Conservation (phyloP, 2,329 filamentous ascomycete species). For the Penicillium sp. region DNA sequence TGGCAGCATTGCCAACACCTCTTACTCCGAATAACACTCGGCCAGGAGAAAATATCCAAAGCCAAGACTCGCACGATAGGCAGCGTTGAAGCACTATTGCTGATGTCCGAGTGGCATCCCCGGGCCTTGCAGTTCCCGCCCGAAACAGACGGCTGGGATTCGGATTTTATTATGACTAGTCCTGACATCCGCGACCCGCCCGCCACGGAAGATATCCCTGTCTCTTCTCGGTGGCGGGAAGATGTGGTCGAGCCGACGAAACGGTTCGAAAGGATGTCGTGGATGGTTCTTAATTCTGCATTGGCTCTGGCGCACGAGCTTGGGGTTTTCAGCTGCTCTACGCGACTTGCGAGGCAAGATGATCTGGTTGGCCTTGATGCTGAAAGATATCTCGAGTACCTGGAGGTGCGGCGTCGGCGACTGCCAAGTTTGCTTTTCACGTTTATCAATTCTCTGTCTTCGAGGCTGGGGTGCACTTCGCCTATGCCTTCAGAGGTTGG, state of each 20-base stretch:
- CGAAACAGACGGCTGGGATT: conserved; percentile 57
- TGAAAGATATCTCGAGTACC: conserved; percentile 18
- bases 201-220: conserved; percentile 28
- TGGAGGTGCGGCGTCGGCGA: conserved; percentile 30
- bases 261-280: conserved; percentile 58
- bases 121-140: conserved; percentile 54
- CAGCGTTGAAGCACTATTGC: conserved; percentile 53
- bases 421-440: conserved; percentile 42
- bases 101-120: conserved; percentile 58
- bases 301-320: conserved; percentile 55
- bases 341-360: conserved; percentile 25
- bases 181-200: conserved; percentile 43
- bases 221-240: conserved; percentile 49
- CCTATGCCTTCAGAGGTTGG: conserved; percentile 47
- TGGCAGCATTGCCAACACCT: conserved; percentile 57
- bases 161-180: conserved; percentile 48
- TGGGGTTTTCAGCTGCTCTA: conserved; percentile 41
- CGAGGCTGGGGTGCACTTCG: conserved; percentile 48
- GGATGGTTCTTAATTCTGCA: conserved; percentile 58
- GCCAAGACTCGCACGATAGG: conserved; percentile 52
- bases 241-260: conserved; percentile 56
- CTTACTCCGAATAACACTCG: conserved; percentile 54
- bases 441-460: conserved; percentile 50
- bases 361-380: conserved; percentile 12
- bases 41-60: conserved; percentile 54